Percentiles rank a stretch among this genome's conserved stretches.
Conservation (phyloP, 371 early-diverging fungal genomes). For the Lichtheimia ramosa region DNA sequence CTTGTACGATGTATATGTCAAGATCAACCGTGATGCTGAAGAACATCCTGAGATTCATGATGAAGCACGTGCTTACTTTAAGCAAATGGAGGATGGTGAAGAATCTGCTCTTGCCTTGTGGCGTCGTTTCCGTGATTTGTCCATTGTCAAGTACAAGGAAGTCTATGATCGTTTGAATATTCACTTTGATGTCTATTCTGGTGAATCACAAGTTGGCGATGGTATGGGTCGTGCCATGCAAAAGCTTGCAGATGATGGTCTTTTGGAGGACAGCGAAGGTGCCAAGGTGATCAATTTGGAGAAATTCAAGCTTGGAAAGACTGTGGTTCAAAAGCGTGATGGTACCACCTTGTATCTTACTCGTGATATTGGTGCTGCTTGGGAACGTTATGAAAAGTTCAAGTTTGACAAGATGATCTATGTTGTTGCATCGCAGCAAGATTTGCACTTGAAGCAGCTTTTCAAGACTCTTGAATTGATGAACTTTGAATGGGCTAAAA, state of each 20-base stretch:
- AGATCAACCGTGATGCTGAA: constrained; percentile 80
- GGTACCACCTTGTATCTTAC: constrained; percentile 98
- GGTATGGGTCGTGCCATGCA: constrained; percentile 80
- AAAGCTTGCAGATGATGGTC: constrained; percentile 66
- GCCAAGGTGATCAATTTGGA: constrained; percentile 88
- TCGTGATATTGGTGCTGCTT: constrained; percentile 98
- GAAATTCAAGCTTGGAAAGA: constrained; percentile 80
- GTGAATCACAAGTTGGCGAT: constrained; percentile 94
- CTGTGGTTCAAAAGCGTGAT: constrained; percentile 93
- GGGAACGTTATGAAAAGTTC: constrained; percentile 89
- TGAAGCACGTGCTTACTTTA: constrained; percentile 95
- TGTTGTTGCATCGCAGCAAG: constrained; percentile 96
- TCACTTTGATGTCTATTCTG: constrained; percentile 97
- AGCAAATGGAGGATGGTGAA: constrained; percentile 97
- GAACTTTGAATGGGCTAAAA: constrained; percentile 65
- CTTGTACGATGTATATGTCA: constrained; percentile 95
- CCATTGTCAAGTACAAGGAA: constrained; percentile 93
- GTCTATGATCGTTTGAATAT: constrained; percentile 95
- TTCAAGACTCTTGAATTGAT: constrained; percentile 91
- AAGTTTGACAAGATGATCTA: constrained; percentile 96
- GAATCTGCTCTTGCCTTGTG: constrained; percentile 84
- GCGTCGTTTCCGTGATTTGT: constrained; percentile 91
- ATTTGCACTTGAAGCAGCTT: constrained; percentile 95
- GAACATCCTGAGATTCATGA: constrained; percentile 79
- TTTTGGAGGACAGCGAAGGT: constrained; percentile 81